These are phyloP conservation scores for Solanum chiquidenum DNA, from an alignment of 257 asterid genomes.

Conservation along the genomic window DNA sequence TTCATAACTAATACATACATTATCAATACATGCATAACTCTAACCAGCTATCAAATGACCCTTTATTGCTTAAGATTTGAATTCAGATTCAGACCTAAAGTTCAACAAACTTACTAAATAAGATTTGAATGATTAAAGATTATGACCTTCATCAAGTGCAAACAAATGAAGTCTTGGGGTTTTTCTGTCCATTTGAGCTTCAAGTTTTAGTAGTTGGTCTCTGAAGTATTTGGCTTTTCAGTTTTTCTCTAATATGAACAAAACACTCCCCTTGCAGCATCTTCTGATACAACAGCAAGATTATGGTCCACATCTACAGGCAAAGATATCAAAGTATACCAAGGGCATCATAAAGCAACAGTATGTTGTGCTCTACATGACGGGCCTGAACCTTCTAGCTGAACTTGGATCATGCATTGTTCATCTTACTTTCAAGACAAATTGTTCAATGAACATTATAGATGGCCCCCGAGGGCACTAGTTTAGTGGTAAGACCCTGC, in stretches of 20 bases:
- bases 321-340: conserved; percentile 74
- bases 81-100: background rate
- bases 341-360: conserved; percentile 91
- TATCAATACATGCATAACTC: background rate
- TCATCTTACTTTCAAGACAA: background rate
- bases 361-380: conserved; percentile 96
- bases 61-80: background rate
- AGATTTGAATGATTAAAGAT: background rate
- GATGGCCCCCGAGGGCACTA: background rate
- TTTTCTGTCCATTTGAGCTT: background rate
- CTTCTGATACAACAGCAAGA: conserved; percentile 87
- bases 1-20: no score
- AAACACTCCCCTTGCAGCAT: conserved; percentile 41
- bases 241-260: background rate
- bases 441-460: background rate
- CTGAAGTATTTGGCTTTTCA: background rate
- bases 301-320: conserved; percentile 79
- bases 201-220: background rate
- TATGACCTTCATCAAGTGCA: background rate
- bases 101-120: background rate
- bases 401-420: conserved; percentile 2
- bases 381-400: conserved; percentile 62
- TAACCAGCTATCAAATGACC: background rate
- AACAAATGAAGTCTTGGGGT: background rate
- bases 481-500: background rate